Base-by-base conservation (phyloP, 768 basidiomycete genomes). In the Kwoniella europaea region DNA sequence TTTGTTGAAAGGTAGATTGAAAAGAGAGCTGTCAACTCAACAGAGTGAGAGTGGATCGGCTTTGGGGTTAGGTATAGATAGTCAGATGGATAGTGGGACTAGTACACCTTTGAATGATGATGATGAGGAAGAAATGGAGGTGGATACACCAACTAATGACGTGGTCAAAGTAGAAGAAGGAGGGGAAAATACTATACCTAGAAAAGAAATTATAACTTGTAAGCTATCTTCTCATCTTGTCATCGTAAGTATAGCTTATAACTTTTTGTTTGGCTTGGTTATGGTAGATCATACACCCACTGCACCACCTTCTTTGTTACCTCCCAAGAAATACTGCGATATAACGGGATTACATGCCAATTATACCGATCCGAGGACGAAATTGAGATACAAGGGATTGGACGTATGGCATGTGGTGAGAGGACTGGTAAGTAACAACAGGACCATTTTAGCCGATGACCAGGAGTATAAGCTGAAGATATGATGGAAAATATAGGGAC, bases 301-400 rank as follows among this genome's bases (percentile, higher is more conserved):
- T 13, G 85, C 85, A 0, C 85, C 84, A 6, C 85, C 85, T 1
- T 83, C 82, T 0, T 72, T 85, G 1, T 60, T 84, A 3, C 85
- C 85, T 4, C 68, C 82, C 0, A 86, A 85, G 72, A 85, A 85
- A 63, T 86, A 85, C 74, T 86, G 85, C 80, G 85, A 86, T 63
- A 81, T 86, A 54, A 86, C 85, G 2, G 85, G 85, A 0, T 80
- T 86, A 13, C 81, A 82, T 59, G 84, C 82, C 20, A 67, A 73
- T 3, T 85, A 85, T 73, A 82, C 82, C 12, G 84, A 85, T 69
- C 84, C 85, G 10, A 81, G 83, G 61, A 83, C 84, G 10, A 82
- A 81, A 13, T 72, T 85, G 55, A 74, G 84, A 7, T 85, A 85
- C 69, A 83, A 83, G 69, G 84, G 82, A 57, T 67, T 83, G 24